Percentiles rank a stretch among this genome's conserved stretches.
These are phyloP conservation scores for Neonectria ditissima DNA, from an alignment of 2,329 filamentous ascomycete genomes.

Conservation along the genomic window DNA sequence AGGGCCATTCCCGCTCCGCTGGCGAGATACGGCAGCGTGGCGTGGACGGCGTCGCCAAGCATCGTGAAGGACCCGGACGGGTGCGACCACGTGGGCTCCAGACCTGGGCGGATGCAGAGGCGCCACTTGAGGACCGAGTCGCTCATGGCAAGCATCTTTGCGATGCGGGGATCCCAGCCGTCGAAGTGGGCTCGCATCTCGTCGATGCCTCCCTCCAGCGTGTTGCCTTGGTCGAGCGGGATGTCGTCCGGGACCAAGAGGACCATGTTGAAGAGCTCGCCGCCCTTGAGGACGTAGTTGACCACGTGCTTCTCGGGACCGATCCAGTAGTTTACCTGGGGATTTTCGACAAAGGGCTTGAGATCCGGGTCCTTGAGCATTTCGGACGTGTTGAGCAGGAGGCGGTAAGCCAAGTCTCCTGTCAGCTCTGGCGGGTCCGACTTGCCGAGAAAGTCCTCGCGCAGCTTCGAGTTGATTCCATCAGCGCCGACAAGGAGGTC, in stretches of 20 bases:
- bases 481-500: slow-evolving; percentile 63
- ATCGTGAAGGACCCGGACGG: slow-evolving; percentile 67
- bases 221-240: slow-evolving; percentile 39
- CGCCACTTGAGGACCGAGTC: slow-evolving; percentile 71
- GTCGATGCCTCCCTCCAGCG: slow-evolving; percentile 48
- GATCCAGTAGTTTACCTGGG: slow-evolving; percentile 66
- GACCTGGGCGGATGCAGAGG: slow-evolving; percentile 65
- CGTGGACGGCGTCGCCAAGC: slow-evolving; percentile 73
- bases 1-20: slow-evolving; percentile 69
- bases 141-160: slow-evolving; percentile 68
- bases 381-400: slow-evolving; percentile 60
- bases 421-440: slow-evolving; percentile 61
- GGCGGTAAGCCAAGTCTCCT: slow-evolving; percentile 67
- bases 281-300: slow-evolving; percentile 58
- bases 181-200: slow-evolving; percentile 62
- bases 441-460: slow-evolving; percentile 58
- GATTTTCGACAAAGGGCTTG: slow-evolving; percentile 55
- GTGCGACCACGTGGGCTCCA: slow-evolving; percentile 66
- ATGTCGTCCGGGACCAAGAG: slow-evolving; percentile 60
- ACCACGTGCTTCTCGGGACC: slow-evolving; percentile 64
- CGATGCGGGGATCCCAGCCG: slow-evolving; percentile 68
- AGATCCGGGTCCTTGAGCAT: slow-evolving; percentile 61
- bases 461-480: slow-evolving; percentile 50
- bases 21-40: slow-evolving; percentile 72
- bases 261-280: slow-evolving; percentile 60